These are phyloP conservation scores for Sphagnum tenellum DNA, from an alignment of 225 moss, liverwort and hornwort species.

Conservation along the genomic window DNA sequence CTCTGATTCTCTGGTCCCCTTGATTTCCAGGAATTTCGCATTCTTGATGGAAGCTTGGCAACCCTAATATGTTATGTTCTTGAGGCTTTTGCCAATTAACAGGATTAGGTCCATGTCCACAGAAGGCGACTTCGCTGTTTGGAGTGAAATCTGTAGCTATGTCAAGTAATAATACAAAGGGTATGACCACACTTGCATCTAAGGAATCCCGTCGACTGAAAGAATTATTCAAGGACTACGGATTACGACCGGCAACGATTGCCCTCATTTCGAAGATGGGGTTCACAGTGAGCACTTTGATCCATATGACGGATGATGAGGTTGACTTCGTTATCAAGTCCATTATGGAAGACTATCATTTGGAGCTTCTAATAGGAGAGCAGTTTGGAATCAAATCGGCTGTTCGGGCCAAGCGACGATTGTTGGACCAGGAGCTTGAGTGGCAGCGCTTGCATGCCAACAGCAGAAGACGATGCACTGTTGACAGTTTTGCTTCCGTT, in stretches of 20 bases:
- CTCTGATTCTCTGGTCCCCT: too few species aligned
- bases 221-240: conserved; percentile 7
- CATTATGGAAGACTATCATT: conserved; percentile 10
- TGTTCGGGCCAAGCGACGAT: conserved; percentile 40
- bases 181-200: background rate
- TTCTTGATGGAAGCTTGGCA: too few species aligned
- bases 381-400: conserved; percentile 55
- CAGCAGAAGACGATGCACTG: background rate
- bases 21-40: too few species aligned
- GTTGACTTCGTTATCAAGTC: conserved; percentile 2
- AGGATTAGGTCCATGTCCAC: too few species aligned
- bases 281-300: conserved; percentile 9
- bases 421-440: conserved; percentile 39
- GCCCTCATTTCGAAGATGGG: conserved; percentile 7
- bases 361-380: conserved; percentile 56
- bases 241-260: conserved; percentile 4
- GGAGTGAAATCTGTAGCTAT: too few species aligned
- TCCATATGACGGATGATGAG: conserved; percentile 10
- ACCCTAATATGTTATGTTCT: too few species aligned
- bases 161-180: background rate
- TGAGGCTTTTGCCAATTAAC: too few species aligned
- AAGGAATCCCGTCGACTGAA: conserved; percentile 1
- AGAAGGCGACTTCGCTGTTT: too few species aligned
- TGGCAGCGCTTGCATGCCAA: conserved; percentile 27
- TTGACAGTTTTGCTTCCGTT: background rate